Evolutionary conservation across 495 filamentous ascomycete genomes (phyloP), one percentile per base, ranked within the genome.

Genomic region (Barbatosphaeria neglecta): DNA sequence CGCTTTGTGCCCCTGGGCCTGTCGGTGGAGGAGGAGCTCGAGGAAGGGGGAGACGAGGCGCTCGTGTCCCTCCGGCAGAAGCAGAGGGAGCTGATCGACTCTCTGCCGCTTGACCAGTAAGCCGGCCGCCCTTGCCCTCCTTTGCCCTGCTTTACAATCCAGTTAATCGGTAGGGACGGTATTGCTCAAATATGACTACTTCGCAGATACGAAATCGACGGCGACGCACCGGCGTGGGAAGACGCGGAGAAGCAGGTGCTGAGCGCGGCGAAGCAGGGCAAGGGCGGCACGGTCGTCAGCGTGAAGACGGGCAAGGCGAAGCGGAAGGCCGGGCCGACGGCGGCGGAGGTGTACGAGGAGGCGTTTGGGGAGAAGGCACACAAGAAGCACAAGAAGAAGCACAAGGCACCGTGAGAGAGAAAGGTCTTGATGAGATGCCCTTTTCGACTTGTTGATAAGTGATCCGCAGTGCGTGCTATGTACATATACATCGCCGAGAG

Each of bases 71-170:
- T 95, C 59, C 74, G 77, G 51, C 67, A 69, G 47, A 85, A 85
- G 67, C 86, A 90, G 64, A 78, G 82, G 55, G 84, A 84, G 46
- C 64, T 97, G 50, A 93, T 96, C 51, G 84, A 95, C 69, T 80
- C 87, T 51, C 65, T 97, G 37, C 89, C 89, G 25, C 70, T 98
- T 37, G 87, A 93, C 51, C 78, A 83, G 82, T 95, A 78, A 82
- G 83, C 66, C n/a, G n/a, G n/a, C n/a, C n/a, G n/a, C n/a, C n/a
- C 38, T 33, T 47, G 20, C 19, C 47, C 7, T 48, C 45, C 37
- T 48, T 43, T 43, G 22, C 22, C 16, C n/a, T 41, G 20, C 40
- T 47, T 15, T 23, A n/a, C 42, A 50, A 62, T 66, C 64, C 59
- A 57, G 37, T 60, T 65, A 58, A 44, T 55, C 33, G 7, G 15